Evolutionary conservation across 2,329 filamentous ascomycete genomes (phyloP).

Genomic region (Pleomassaria siparia): DNA sequence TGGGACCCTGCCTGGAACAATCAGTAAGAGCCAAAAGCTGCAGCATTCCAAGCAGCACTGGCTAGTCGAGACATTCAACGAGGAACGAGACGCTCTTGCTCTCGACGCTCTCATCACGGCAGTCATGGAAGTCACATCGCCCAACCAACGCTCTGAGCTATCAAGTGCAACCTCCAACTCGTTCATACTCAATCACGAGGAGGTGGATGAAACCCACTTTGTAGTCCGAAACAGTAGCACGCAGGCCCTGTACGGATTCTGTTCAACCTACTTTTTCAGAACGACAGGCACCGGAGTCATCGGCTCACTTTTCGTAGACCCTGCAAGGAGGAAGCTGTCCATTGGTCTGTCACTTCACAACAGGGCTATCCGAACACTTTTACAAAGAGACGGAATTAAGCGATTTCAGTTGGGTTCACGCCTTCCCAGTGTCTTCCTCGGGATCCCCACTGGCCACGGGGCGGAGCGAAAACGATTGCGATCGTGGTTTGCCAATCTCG

Average conservation of each 20-base stretch:
- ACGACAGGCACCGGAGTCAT: constrained; percentile 72
- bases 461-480: constrained; percentile 62
- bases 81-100: constrained; percentile 71
- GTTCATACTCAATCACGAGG: constrained; percentile 71
- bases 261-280: constrained; percentile 79
- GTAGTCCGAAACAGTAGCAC: constrained; percentile 94
- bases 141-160: constrained; percentile 69
- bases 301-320: constrained; percentile 87
- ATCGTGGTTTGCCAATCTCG: constrained; percentile 87
- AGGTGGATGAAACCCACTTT: constrained; percentile 80
- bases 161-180: constrained; percentile 69
- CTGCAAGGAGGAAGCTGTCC: constrained; percentile 79
- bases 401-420: constrained; percentile 79
- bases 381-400: constrained; percentile 71
- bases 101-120: constrained; percentile 74
- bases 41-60: constrained; percentile 91
- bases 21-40: constrained; percentile 80
- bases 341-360: constrained; percentile 90
- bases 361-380: constrained; percentile 74
- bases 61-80: constrained; percentile 88
- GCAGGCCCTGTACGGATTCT: constrained; percentile 87
- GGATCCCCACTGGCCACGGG: constrained; percentile 71
- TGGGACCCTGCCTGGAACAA: constrained; percentile 66
- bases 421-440: constrained; percentile 82
- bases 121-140: constrained; percentile 66